phyloP scores from a whole-genome alignment of 495 filamentous ascomycete species.

The Amniculicola lignicola region DNA sequence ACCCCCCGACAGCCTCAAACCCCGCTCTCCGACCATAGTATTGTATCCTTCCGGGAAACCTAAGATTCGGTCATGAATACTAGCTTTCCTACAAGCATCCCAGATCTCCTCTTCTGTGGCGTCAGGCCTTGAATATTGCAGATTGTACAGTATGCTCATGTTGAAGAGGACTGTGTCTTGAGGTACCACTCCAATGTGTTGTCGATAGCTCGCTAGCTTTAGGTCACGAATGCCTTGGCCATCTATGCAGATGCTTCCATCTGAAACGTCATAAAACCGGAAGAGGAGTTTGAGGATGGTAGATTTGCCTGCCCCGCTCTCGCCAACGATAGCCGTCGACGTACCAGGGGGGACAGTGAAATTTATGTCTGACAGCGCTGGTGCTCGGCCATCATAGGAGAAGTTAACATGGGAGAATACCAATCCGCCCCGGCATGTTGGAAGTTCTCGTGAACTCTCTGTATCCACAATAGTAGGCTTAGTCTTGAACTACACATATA shows the following conservation, averaged over 20 bases:
- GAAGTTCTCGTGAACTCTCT: neutral
- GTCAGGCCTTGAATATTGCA: constrained; percentile 61
- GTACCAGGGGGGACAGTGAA: constrained; percentile 26
- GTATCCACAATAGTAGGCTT: constrained; percentile 8
- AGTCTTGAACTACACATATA: neutral
- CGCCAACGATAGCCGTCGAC: constrained; percentile 32
- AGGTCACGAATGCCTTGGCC: constrained; percentile 11
- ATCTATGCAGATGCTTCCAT: constrained; percentile 25
- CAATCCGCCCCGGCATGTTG: constrained; percentile 6
- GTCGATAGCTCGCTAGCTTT: constrained; percentile 53
- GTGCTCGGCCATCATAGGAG: constrained; percentile 13
- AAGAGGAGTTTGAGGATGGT: constrained; percentile 31
- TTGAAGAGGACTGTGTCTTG: constrained; percentile 86
- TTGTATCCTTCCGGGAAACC: constrained; percentile 36
- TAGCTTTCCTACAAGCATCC: constrained; percentile 75
- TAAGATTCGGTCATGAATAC: constrained; percentile 82
- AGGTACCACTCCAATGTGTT: constrained; percentile 70
- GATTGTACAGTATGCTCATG: constrained; percentile 75
- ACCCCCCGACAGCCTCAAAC: constrained; percentile 39
- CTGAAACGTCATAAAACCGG: constrained; percentile 30
- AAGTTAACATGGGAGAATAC: constrained; percentile 28
- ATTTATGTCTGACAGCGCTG: constrained; percentile 15
- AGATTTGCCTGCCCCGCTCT: constrained; percentile 33
- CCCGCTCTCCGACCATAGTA: constrained; percentile 40
- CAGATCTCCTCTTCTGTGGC: constrained; percentile 66